Evolutionary conservation across 352 stramenopile genomes (phyloP), one percentile per base, ranked within the genome.

Genomic region (Elongisporangium anandrum): DNA sequence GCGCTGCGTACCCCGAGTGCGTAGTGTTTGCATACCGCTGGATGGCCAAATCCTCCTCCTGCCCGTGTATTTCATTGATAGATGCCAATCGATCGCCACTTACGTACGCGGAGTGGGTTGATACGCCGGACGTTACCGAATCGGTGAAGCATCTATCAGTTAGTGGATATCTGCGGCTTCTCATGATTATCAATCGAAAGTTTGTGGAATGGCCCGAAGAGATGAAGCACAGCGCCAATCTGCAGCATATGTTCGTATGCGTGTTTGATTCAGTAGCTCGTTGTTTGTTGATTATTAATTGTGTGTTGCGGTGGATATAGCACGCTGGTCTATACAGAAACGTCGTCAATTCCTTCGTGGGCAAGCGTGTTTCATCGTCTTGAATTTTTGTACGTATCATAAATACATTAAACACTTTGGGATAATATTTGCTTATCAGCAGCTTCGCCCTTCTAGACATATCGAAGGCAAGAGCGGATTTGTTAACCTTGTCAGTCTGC

Each of bases 31-130:
- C 61, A 69, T 29, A 62, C 63, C 3, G 34, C 68, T 7, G 56
- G 67, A 12, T 69, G 64, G 64, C 47, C 58, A 24, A 62, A 16
- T 45, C 59, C 0, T 71, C 60, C 38, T 26, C 12, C 10, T 52
- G 48, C 22, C 68, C 68, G 39, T 75, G 68, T 23, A 45, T 73
- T 4, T 60, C 61, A 10, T 59, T 66, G 17, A 67, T 75, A 39
- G 55, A 75, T 41, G 29, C 63, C 22, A 52, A 75, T 16, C 49
- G 56, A 10, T 38, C 51, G 2, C 64, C 68, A 17, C 63, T 61
- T 26, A 75, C 55, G 1, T 75, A 70, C 23, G 22, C 59, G 0
- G 38, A 75, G n/a, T 70, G 68, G 64, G 29, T 65, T 6, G 2
- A 70, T 21, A 50, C 65, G 3, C 48, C 19, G 20, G 54, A 68